Percentiles rank a stretch among this genome's conserved stretches.
Conservation (phyloP, 2,329 filamentous ascomycete genomes). For the Rhinocladiella similis region DNA sequence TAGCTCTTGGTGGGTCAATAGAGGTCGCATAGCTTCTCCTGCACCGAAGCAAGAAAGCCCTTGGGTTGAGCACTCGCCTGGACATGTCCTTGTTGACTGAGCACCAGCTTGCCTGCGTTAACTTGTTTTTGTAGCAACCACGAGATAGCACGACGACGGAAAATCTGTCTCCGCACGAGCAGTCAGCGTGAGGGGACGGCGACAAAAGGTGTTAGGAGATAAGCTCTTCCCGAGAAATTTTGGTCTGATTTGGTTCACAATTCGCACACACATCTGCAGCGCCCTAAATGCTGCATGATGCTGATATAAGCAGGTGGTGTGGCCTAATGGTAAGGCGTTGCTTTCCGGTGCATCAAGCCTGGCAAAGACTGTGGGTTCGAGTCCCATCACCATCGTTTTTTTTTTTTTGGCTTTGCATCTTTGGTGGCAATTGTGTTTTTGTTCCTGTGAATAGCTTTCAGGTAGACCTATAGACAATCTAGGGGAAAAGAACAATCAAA, state of each 20-base stretch:
- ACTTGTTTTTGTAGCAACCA: neutral
- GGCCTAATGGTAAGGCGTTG: slow-evolving; percentile 34
- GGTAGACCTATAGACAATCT: neutral
- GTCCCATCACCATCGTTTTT: slow-evolving; percentile 26
- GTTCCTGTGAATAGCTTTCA: neutral
- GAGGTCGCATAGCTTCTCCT: slow-evolving; percentile 18
- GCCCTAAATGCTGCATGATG: neutral
- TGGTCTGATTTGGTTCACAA: slow-evolving; percentile 16
- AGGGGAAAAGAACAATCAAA: too few relatives aligned
- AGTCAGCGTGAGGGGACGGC: neutral
- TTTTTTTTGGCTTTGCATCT: neutral
- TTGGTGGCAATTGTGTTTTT: slow-evolving; percentile 12
- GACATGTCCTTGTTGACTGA: neutral
- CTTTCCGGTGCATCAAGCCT: slow-evolving; percentile 29
- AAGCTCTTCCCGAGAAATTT: neutral
- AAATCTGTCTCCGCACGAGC: neutral
- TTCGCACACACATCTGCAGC: slow-evolving; percentile 20
- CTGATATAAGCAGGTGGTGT: slow-evolving; percentile 21
- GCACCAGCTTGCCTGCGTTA: too few relatives aligned
- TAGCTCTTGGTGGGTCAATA: slow-evolving; percentile 50
- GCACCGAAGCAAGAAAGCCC: slow-evolving; percentile 19
- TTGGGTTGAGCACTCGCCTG: neutral
- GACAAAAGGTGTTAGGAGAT: neutral
- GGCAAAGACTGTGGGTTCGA: slow-evolving; percentile 33
- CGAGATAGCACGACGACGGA: neutral